These are phyloP conservation scores for Baorangia bicolor DNA, from an alignment of 768 basidiomycete genomes.

Conservation along the genomic window DNA sequence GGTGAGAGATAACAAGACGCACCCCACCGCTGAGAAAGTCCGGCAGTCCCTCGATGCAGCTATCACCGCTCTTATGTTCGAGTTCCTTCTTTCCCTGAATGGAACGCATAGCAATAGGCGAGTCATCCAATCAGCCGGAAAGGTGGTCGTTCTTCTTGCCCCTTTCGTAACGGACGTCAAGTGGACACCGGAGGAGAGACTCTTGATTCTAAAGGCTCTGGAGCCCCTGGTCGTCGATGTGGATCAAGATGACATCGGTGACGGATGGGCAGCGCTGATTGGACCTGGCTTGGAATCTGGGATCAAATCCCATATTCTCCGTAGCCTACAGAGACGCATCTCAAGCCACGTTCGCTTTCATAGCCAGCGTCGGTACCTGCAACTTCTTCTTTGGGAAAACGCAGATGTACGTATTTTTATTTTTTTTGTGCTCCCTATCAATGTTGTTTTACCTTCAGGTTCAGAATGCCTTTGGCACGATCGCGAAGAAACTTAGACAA, in stretches of 20 bases:
- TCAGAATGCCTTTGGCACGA: conserved; percentile 43
- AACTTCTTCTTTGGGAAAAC: conserved; percentile 64
- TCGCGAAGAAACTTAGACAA: conserved; percentile 37
- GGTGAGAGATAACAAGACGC: conserved; percentile 30
- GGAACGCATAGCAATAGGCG: conserved; percentile 59
- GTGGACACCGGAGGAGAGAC: conserved; percentile 65
- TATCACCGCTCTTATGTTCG: conserved; percentile 65
- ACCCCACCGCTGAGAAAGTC: conserved; percentile 59
- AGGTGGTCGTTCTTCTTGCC: conserved; percentile 44
- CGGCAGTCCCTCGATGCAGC: conserved; percentile 70
- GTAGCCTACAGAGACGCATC: conserved; percentile 28
- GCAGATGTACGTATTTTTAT: conserved; percentile 52
- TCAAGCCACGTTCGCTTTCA: conserved; percentile 5
- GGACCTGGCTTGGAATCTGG: conserved; percentile 51
- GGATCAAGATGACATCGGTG: conserved; percentile 26
- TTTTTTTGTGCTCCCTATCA: neutral
- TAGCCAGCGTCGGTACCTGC: conserved; percentile 41
- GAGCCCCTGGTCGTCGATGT: conserved; percentile 57
- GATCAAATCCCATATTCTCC: conserved; percentile 57
- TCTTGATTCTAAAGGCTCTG: conserved; percentile 62
- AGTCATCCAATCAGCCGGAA: conserved; percentile 63
- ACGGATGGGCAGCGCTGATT: conserved; percentile 49
- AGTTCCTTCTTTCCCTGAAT: conserved; percentile 62
- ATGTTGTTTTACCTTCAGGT: conserved; percentile 40
- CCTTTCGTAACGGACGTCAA: conserved; percentile 38